Base-by-base conservation (phyloP, 441 rosid species). In the Croton laevigatus region DNA sequence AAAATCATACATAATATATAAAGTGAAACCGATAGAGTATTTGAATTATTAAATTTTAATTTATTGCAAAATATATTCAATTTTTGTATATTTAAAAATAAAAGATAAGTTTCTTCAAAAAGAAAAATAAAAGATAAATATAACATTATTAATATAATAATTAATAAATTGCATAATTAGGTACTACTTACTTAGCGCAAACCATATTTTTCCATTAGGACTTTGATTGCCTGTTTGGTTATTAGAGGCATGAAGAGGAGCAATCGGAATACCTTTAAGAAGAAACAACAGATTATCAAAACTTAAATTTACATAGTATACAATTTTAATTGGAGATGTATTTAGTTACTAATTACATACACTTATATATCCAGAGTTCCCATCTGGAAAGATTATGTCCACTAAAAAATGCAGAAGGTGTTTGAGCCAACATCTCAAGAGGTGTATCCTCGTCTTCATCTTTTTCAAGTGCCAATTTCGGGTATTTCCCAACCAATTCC, bases 351-450 rank as follows among this genome's bases (percentile, higher is more conserved):
- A 40, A 9, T 4, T 40, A 71, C 81, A 22, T 72, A 85, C 91
- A 79, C 20, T 78, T 76, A 71, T 88, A 90, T 3, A 86, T 68
- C 87, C 96, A 88, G 23, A 45, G 54, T 66, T 82, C 73, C 93
- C 93, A 88, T 53, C 73, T 7, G 53, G 81, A 36, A 73, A 90
- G 88, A 6, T 62, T 52, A 67, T 72, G 68, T 76, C 89, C 91
- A 61, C 91, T 88, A 8, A 81, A 85, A 37, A 87, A 89, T 44
- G 90, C 86, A 64, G 81, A 81, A 68, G 91, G 88, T 36, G 79
- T 83, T 69, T 85, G 87, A 73, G 95, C 95, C 74, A 89, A 76
- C 52, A 86, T 76, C 5, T 77, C 75, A 3, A 89, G 65, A 6
- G 87, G 88, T 40, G 91, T 89, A 72, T 89, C 95, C 0, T 66